Evolutionary conservation across 2,329 filamentous ascomycete genomes (phyloP).

Genomic region (Coniochaeta sp.): DNA sequence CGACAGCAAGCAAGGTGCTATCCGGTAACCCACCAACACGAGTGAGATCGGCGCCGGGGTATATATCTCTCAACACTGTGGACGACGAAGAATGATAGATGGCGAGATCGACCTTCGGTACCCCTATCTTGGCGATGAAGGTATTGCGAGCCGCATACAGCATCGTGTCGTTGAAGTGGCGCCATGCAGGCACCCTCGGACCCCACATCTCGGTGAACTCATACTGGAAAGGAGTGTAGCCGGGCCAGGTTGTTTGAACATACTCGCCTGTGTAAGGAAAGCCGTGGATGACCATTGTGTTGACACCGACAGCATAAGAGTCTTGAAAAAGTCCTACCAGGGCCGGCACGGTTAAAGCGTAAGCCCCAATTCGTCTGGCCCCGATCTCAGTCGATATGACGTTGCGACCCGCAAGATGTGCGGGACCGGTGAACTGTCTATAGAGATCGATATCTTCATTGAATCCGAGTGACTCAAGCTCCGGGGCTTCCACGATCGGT

Average conservation of each 20-base stretch:
- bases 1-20: not conserved
- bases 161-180: conserved; percentile 10
- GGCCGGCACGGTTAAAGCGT: conserved; percentile 8
- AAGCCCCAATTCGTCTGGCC: conserved; percentile 7
- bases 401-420: conserved; percentile 12
- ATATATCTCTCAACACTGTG: conserved; percentile 4
- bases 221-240: conserved; percentile 14
- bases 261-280: conserved; percentile 12
- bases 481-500: conserved; percentile 11
- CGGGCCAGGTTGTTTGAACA: conserved; percentile 14
- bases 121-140: conserved; percentile 10
- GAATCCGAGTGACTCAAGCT: conserved; percentile 17
- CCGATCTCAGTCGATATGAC: conserved; percentile 17
- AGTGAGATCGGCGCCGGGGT: conserved; percentile 5
- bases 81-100: conserved; percentile 12
- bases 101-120: conserved; percentile 13
- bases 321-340: conserved; percentile 9
- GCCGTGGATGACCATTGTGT: conserved; percentile 14
- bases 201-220: conserved; percentile 15
- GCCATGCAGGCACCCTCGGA: conserved; percentile 11
- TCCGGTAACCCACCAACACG: conserved; percentile 3
- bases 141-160: conserved; percentile 11
- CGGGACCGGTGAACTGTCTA: conserved; percentile 15
- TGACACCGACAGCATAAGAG: conserved; percentile 14
- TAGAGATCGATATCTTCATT: conserved; percentile 13